Conservation (phyloP, 2,329 filamentous ascomycete species). For the Colletotrichum noveboracense region DNA sequence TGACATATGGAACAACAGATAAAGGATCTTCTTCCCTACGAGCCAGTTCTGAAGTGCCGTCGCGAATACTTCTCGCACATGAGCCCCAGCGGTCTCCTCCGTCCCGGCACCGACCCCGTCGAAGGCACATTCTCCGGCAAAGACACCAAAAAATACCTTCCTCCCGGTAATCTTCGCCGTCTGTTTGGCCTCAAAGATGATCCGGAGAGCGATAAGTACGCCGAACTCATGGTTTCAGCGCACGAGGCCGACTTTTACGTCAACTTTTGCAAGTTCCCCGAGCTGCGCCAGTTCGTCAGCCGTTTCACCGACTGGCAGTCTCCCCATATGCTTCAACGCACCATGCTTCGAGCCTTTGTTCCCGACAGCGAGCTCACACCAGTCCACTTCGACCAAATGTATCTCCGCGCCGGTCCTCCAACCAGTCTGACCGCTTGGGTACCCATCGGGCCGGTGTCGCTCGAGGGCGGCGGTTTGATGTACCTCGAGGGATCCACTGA, state of each 20-base stretch:
- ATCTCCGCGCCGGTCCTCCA: conserved; percentile 57
- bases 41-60: conserved; percentile 12
- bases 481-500: conserved; percentile 56
- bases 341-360: conserved; percentile 60
- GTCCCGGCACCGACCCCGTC: conserved; percentile 7
- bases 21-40: conserved; percentile 6
- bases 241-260: conserved; percentile 4
- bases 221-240: neutral
- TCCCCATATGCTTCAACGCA: conserved; percentile 35
- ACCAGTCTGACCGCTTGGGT: conserved; percentile 63
- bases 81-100: conserved; percentile 18
- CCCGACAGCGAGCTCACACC: conserved; percentile 62
- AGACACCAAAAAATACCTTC: neutral
- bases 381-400: conserved; percentile 66
- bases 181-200: neutral
- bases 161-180: conserved; percentile 4
- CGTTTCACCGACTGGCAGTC: neutral
- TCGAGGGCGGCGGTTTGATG: conserved; percentile 62
- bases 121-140: conserved; percentile 13
- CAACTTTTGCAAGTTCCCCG: conserved; percentile 8
- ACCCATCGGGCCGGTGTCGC: conserved; percentile 56
- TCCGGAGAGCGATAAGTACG: neutral
- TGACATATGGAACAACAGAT: neutral
- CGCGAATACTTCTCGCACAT: conserved; percentile 17
- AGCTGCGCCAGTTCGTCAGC: conserved; percentile 6